These are phyloP conservation scores for Dalbergia cultrata DNA, from an alignment of 306 rosid genomes.

Conservation along the genomic window DNA sequence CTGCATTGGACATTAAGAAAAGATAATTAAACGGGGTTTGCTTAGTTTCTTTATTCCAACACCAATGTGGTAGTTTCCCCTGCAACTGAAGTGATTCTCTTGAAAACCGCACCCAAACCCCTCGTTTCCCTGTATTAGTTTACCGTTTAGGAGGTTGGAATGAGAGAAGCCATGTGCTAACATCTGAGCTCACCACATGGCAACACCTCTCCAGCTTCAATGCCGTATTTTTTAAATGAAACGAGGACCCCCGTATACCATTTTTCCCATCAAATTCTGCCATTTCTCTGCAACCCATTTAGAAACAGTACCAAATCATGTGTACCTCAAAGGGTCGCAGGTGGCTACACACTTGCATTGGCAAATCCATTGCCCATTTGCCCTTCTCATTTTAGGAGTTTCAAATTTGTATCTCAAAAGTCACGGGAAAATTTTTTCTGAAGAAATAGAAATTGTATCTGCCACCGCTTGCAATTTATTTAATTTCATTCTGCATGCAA, in stretches of 20 bases:
- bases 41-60: slow-evolving; percentile 1
- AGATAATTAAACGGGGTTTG: not conserved
- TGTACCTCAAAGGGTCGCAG: not conserved
- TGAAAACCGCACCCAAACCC: slow-evolving; percentile 55
- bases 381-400: not conserved
- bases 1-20: slow-evolving; percentile 27
- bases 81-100: slow-evolving; percentile 68
- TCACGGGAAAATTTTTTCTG: not conserved
- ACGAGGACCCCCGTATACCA: not conserved
- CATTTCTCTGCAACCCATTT: slow-evolving; percentile 25
- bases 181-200: slow-evolving; percentile 84
- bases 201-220: slow-evolving; percentile 59
- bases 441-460: no score
- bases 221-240: slow-evolving; percentile 17
- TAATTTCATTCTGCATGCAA: no score
- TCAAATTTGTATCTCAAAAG: not conserved
- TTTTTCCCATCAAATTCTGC: not conserved
- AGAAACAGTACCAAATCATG: not conserved
- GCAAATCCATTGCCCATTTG: not conserved
- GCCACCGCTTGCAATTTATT: no score
- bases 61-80: slow-evolving; percentile 51
- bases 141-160: slow-evolving; percentile 57
- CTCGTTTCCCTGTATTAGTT: slow-evolving; percentile 42
- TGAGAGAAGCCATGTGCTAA: slow-evolving; percentile 81
- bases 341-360: not conserved